Base-by-base conservation (phyloP, 2,329 filamentous ascomycete genomes). In the Macrophomina phaseolina region DNA sequence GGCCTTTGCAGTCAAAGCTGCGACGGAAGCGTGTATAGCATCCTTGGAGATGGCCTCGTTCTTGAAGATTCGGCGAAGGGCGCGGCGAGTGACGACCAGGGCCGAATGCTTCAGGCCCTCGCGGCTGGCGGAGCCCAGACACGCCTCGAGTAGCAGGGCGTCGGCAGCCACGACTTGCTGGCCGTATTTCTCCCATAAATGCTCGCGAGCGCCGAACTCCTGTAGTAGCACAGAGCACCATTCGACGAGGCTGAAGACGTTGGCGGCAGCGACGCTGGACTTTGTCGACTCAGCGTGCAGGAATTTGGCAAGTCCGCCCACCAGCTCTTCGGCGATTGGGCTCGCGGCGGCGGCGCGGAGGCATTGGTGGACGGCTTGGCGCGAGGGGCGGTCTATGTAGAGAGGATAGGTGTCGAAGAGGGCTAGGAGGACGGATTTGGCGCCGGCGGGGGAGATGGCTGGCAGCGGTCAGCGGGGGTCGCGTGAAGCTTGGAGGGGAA, bases 401-500 rank as follows among this genome's bases (percentile, higher is more conserved):
- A 91, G 88, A 68, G 92, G 87, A 76, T 97, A 93, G 62, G 94
- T 97, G 76, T 89, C 88, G 81, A 98, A 94, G 38, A 99, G 87
- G 40, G 93, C 82, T 68, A 88, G 85, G 69, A 97, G 81, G 63
- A 95, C 78, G 67, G 79, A 77, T 61, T 83, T 80, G 65, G 87
- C 76, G 58, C 81, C 78, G 46, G 78, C 70, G 38, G 74, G 68
- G 49, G 75, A 80, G 63, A 85, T 78, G 53, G 83, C 77, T 77
- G 60, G 36, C 6, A 4, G 23, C 5, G 30, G 60, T 64, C 53
- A 67, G 58, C 53, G 46, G 28, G 79, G 76, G 67, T 84, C 81
- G 72, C 85, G 32, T 12, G 32, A 30, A 6, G 56, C 5, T 6
- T 16, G 56, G 42, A 58, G 30, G 36, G 40, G 76, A 68, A 81